Evolutionary conservation across 169 alveolate species (phyloP).

Genomic region (Perkinsus olseni): DNA sequence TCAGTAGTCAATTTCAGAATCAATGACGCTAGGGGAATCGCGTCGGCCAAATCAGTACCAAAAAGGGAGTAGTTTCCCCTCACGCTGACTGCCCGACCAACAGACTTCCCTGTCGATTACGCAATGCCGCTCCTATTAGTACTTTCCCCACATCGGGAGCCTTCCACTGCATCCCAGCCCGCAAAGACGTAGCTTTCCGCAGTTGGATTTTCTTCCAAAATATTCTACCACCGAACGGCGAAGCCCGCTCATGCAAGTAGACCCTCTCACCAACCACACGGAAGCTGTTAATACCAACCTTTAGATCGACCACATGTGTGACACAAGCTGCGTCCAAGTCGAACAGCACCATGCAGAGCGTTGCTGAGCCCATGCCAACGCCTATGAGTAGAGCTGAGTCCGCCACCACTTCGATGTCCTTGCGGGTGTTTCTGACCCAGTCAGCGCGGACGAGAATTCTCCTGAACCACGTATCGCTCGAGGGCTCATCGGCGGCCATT

Average conservation of each 20-base stretch:
- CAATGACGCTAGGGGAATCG: too few species aligned
- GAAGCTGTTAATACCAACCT: neutral
- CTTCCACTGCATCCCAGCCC: neutral
- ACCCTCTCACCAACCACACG: neutral
- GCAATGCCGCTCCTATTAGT: neutral
- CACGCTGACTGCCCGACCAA: too few species aligned
- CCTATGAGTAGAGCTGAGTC: neutral
- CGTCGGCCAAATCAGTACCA: too few species aligned
- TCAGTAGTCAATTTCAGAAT: too few species aligned
- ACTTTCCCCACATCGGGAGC: neutral
- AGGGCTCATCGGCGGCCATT: neutral
- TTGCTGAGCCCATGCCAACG: neutral
- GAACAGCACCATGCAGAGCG: neutral
- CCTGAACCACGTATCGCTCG: too few species aligned
- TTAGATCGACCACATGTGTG: neutral
- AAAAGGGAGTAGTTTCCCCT: too few species aligned
- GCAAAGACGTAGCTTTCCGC: neutral
- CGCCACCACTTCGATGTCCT: neutral
- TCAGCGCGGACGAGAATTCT: neutral
- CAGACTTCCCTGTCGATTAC: neutral
- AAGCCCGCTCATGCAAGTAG: neutral
- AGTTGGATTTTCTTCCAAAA: neutral
- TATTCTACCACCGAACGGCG: neutral
- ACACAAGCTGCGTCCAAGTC: neutral
- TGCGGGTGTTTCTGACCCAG: neutral